Percentiles rank a stretch among this genome's conserved stretches.
These are phyloP conservation scores for Solanum pimpinellifolium DNA, from an alignment of 257 asterid genomes.

Conservation along the genomic window DNA sequence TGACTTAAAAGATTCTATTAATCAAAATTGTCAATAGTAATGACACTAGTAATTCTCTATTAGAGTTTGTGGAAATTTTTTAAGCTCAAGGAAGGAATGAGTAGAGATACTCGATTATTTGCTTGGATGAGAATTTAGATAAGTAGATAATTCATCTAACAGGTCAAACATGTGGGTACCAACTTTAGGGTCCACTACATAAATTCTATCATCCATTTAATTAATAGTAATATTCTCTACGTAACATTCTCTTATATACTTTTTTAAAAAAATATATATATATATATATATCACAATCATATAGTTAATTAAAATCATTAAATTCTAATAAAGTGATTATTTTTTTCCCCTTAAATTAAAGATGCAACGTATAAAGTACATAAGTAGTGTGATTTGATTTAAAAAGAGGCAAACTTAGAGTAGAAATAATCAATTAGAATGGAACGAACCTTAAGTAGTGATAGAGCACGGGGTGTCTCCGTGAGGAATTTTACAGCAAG, in stretches of 20 bases:
- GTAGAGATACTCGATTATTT: slow-evolving; percentile 5
- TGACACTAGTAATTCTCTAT: not conserved
- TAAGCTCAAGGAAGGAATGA: not conserved
- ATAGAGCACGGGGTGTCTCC: slow-evolving; percentile 63
- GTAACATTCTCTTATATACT: not conserved
- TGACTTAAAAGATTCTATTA: not conserved
- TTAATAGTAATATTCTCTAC: not conserved
- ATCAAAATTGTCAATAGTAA: not conserved
- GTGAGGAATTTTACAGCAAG: slow-evolving; percentile 85
- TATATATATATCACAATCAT: not conserved
- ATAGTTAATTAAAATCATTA: not conserved
- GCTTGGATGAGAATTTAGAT: slow-evolving; percentile 58
- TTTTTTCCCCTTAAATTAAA: not conserved
- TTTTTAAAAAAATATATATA: too few relatives aligned
- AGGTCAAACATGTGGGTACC: slow-evolving; percentile 22
- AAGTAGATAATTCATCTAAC: slow-evolving; percentile 28
- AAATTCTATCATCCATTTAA: not conserved
- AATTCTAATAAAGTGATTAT: not conserved
- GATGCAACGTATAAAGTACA: not conserved
- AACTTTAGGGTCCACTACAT: slow-evolving; percentile 25
- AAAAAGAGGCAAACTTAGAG: too few relatives aligned
- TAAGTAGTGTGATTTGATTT: too few relatives aligned
- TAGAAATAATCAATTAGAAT: too few relatives aligned
- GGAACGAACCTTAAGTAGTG: slow-evolving; percentile 86
- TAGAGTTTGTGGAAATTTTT: not conserved